Evolutionary conservation across 495 filamentous ascomycete species (phyloP), one percentile per base, ranked within the genome.

Genomic region (Sporormia fimetaria): DNA sequence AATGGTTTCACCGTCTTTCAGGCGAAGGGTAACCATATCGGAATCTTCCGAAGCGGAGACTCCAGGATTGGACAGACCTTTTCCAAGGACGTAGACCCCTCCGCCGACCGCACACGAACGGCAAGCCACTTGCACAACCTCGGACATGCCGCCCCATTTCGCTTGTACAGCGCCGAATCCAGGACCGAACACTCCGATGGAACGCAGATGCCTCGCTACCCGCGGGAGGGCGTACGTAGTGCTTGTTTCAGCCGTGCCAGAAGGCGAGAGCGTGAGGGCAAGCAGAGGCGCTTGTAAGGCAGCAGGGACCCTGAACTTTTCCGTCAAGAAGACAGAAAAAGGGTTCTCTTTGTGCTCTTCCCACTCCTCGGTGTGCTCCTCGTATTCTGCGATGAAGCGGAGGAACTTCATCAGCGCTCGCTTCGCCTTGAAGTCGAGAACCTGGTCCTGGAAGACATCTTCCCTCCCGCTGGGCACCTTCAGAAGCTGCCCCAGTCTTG

Each of bases 81-180:
- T 76, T 26, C 74, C 76, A 15, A 96, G 77, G 41, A 94, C 83
- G 63, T 95, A 95, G 4, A 92, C 73, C 12, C 77, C 84, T 21
- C 90, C 92, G 3, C 92, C 88, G 6, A 98, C 87, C 3, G 90
- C 90, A 37, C 80, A 78, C 24, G 90, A 86, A 42, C 90, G 82
- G 52, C 90, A 96, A 9, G 78, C 83, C 8, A 95, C 85, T 56
- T 98, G 90, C 14, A 84, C 71, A 44, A 96, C 77, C 62, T 98
- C 90, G n/a, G 86, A 80, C 7, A 76, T 69, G 43, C 92, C 87
- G 15, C 90, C 90, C 78, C 87, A 98, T 63, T 90, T 93, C 8
- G 87, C 78, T 42, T 88, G 66, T 7, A 95, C 74, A 32, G 80
- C 77, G 22, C 83, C 81, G 57, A 95, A 94, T 4, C 86, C 85